These are phyloP conservation scores for Exophiala spinifera DNA, from an alignment of 2,329 filamentous ascomycete species.

Conservation along the genomic window DNA sequence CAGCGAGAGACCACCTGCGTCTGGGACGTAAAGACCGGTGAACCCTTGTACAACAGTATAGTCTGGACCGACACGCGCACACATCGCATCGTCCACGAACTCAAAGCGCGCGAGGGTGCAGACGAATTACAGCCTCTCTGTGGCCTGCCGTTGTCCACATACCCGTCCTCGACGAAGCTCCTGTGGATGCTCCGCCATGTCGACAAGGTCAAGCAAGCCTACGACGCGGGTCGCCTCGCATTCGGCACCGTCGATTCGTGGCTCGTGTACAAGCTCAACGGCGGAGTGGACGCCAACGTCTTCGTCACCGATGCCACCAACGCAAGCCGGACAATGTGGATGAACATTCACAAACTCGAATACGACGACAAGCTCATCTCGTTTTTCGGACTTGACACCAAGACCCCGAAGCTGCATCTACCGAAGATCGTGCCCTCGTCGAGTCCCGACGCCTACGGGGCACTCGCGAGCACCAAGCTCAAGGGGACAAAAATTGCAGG, in stretches of 20 bases:
- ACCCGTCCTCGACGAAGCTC: constrained; percentile 74
- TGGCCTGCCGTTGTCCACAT: constrained; percentile 73
- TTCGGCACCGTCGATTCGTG: constrained; percentile 80
- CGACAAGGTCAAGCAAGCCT: constrained; percentile 62
- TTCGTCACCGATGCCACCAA: constrained; percentile 77
- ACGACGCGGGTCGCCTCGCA: constrained; percentile 64
- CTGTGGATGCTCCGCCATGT: constrained; percentile 69
- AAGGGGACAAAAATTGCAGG: constrained; percentile 67
- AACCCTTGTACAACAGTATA: constrained; percentile 71
- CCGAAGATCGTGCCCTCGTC: constrained; percentile 74
- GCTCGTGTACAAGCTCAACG: constrained; percentile 71
- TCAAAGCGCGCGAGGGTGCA: constrained; percentile 61
- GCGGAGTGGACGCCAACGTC: constrained; percentile 53
- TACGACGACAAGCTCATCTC: constrained; percentile 69
- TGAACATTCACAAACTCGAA: constrained; percentile 69
- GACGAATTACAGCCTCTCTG: constrained; percentile 63
- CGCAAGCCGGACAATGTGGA: constrained; percentile 79
- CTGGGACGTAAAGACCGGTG: constrained; percentile 70
- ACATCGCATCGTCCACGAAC: constrained; percentile 65
- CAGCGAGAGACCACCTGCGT: constrained; percentile 77
- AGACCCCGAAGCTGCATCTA: constrained; percentile 57
- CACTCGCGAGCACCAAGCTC: constrained; percentile 58
- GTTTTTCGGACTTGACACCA: constrained; percentile 68
- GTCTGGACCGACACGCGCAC: constrained; percentile 80
- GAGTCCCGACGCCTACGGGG: constrained; percentile 64